Evolutionary conservation across 192 early-diverging fungal species (phyloP).

Genomic region (Bifiguratus adelaidae): DNA sequence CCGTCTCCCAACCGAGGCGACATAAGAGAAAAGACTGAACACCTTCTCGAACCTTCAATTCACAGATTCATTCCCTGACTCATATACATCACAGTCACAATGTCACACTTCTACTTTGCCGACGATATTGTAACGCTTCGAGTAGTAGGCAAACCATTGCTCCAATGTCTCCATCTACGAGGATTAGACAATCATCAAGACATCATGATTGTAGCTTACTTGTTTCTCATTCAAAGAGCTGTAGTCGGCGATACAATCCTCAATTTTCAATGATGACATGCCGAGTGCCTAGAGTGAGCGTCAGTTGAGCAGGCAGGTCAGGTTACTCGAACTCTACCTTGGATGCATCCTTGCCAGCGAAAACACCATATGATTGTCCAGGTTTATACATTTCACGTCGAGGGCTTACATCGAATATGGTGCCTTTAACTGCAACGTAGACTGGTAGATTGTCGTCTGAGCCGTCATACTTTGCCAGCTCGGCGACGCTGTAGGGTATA

Average conservation of each 20-base stretch:
- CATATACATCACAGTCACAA: too few species aligned
- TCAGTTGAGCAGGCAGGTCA: background rate
- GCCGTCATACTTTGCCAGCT: conserved; percentile 57
- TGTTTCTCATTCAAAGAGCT: conserved; percentile 55
- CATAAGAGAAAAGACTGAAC: too few species aligned
- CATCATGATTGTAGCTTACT: conserved; percentile 14
- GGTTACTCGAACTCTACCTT: conserved; percentile 25
- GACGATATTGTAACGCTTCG: conserved; percentile 60
- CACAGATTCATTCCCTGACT: too few species aligned
- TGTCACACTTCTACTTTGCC: conserved; percentile 33
- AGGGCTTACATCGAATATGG: conserved; percentile 63
- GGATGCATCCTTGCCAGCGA: conserved; percentile 77
- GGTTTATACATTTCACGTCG: conserved; percentile 56
- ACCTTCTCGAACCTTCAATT: too few species aligned
- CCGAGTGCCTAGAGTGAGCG: conserved; percentile 41
- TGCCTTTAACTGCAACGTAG: conserved; percentile 80
- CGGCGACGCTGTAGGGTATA: conserved; percentile 35
- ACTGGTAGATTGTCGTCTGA: conserved; percentile 41
- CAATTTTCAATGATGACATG: conserved; percentile 50
- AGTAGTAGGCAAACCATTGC: conserved; percentile 61
- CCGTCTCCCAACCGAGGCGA: too few species aligned
- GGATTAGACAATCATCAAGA: background rate
- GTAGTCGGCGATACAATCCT: conserved; percentile 66
- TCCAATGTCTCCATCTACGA: conserved; percentile 51
- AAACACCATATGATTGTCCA: conserved; percentile 55